Percentiles rank a stretch among this genome's conserved stretches.
These are phyloP conservation scores for Wickerhamiella cacticola DNA, from an alignment of 805 yeast species.

Conservation along the genomic window DNA sequence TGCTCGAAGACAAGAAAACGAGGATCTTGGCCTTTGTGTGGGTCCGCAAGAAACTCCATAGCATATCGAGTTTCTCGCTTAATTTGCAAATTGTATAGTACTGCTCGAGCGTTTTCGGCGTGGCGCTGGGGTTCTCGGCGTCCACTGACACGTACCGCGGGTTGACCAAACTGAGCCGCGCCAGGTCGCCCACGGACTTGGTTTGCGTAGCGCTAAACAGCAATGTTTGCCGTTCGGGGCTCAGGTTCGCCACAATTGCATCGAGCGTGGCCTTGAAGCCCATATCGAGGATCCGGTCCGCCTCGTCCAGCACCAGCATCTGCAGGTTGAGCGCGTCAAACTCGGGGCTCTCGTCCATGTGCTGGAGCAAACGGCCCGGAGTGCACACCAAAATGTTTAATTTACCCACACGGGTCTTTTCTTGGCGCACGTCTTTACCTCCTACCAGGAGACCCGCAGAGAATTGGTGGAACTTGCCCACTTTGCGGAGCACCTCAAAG, in stretches of 20 bases:
- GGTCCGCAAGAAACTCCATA: conserved; percentile 76
- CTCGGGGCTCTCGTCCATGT: conserved; percentile 78
- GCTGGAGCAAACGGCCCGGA: conserved; percentile 84
- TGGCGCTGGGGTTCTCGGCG: conserved; percentile 32
- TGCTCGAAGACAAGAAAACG: conserved; percentile 76
- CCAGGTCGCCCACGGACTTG: conserved; percentile 68
- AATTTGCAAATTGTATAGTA: conserved; percentile 60
- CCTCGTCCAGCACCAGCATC: conserved; percentile 76
- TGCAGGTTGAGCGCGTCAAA: conserved; percentile 65
- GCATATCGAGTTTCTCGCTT: conserved; percentile 69
- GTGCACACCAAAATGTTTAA: conserved; percentile 82
- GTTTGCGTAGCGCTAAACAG: conserved; percentile 85
- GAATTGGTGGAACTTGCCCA: conserved; percentile 61
- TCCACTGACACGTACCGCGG: conserved; percentile 50
- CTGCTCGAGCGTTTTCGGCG: conserved; percentile 81
- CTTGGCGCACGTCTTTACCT: conserved; percentile 77
- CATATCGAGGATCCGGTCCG: conserved; percentile 87
- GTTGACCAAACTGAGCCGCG: conserved; percentile 57
- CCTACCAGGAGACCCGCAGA: conserved; percentile 91
- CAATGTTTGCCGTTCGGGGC: conserved; percentile 70
- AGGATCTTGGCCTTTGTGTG: conserved; percentile 70
- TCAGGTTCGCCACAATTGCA: conserved; percentile 63
- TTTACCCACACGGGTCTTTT: conserved; percentile 62
- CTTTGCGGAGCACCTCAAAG: conserved; percentile 71
- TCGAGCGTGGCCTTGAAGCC: conserved; percentile 79